Conservation (phyloP, 2,329 filamentous ascomycete species). For the Phialophora tarda region DNA sequence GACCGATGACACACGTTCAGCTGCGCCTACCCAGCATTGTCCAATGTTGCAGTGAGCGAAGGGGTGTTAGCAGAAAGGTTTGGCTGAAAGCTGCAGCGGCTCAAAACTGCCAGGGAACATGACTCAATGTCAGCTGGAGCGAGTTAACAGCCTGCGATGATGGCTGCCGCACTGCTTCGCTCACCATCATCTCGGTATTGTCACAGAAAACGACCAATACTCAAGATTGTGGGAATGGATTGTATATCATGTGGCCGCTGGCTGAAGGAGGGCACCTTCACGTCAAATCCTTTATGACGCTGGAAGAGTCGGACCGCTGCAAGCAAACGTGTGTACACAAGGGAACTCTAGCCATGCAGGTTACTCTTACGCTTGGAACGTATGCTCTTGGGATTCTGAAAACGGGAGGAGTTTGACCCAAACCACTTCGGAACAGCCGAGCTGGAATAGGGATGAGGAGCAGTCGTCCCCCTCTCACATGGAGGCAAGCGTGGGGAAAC, state of each 20-base stretch:
- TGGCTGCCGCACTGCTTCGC: neutral
- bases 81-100: neutral
- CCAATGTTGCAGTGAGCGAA: neutral
- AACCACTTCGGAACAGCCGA: neutral
- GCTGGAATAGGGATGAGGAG: constrained; percentile 11
- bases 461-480: neutral
- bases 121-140: neutral
- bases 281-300: constrained; percentile 11
- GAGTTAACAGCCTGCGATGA: neutral
- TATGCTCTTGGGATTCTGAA: neutral
- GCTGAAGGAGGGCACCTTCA: constrained; percentile 18
- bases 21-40: neutral
- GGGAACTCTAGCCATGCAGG: neutral
- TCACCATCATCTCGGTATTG: neutral
- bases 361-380: neutral
- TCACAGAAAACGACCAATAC: neutral
- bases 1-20: neutral
- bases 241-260: neutral
- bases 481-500: constrained; percentile 13
- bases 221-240: neutral
- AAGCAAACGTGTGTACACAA: neutral
- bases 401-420: neutral
- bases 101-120: neutral
- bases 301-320: constrained; percentile 4
- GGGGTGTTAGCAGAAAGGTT: neutral